A percentile compares a stretch with the other conserved stretches of the same genome.
These are phyloP conservation scores for Apophysomyces ossiformis DNA, from an alignment of 371 early-diverging fungal species.

Conservation along the genomic window DNA sequence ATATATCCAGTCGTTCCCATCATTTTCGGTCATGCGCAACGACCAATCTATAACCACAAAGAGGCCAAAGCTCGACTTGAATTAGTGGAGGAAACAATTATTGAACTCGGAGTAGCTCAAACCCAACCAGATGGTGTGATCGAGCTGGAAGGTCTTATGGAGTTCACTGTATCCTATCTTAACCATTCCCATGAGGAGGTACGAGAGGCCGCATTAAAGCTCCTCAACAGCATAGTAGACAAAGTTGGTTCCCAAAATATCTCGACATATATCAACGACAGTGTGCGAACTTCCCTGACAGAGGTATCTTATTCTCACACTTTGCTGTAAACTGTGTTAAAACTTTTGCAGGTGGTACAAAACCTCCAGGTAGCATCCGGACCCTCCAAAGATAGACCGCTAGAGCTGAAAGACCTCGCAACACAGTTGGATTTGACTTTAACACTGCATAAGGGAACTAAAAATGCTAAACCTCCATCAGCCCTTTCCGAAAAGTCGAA, in stretches of 20 bases:
- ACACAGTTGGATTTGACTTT: neutral
- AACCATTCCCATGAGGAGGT: constrained; percentile 67
- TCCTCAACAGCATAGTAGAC: constrained; percentile 53
- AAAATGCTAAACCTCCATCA: neutral
- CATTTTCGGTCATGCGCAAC: constrained; percentile 40
- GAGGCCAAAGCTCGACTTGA: constrained; percentile 47
- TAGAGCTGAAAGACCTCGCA: neutral
- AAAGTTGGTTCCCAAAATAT: constrained; percentile 27
- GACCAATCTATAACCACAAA: constrained; percentile 30
- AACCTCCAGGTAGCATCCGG: neutral
- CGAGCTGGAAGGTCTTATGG: constrained; percentile 50
- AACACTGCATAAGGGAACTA: neutral
- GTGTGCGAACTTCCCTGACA: constrained; percentile 22
- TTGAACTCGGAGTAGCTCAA: constrained; percentile 52
- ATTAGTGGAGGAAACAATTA: constrained; percentile 49
- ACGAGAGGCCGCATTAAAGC: constrained; percentile 61
- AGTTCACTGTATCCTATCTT: constrained; percentile 59
- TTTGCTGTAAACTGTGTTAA: neutral
- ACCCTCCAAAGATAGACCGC: neutral
- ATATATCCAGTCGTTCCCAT: constrained; percentile 50
- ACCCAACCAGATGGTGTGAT: constrained; percentile 10
- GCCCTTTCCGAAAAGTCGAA: neutral
- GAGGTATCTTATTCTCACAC: constrained; percentile 15
- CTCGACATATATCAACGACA: constrained; percentile 26
- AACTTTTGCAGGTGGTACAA: neutral